These are phyloP conservation scores for Talaromyces albobiverticillius DNA, from an alignment of 2,329 filamentous ascomycete species.

Conservation along the genomic window DNA sequence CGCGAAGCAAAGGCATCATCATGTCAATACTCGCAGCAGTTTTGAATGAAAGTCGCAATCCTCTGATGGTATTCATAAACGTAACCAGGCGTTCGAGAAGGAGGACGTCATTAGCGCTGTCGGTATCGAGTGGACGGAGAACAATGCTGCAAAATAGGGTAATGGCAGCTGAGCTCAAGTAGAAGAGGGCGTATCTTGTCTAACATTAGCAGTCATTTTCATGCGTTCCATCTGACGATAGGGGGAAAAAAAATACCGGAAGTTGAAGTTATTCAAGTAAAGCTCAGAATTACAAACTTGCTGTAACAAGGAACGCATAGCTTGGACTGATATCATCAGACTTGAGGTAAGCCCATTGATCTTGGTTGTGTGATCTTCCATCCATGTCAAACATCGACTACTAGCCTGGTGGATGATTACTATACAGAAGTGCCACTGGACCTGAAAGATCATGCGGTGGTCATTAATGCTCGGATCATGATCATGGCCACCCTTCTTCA, in stretches of 20 bases:
- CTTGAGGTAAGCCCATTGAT: constrained; percentile 53
- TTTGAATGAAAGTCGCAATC: constrained; percentile 26
- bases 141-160: constrained; percentile 57
- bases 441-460: constrained; percentile 47
- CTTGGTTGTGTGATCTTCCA: constrained; percentile 29
- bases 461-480: constrained; percentile 41
- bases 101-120: constrained; percentile 46
- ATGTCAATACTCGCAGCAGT: constrained; percentile 42
- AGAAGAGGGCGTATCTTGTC: constrained; percentile 56
- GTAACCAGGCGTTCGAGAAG: constrained; percentile 44
- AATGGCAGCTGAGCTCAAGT: constrained; percentile 55
- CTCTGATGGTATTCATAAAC: constrained; percentile 41
- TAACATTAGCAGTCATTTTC: neutral
- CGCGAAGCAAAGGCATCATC: constrained; percentile 44
- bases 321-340: constrained; percentile 53
- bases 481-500: constrained; percentile 21
- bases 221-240: constrained; percentile 17
- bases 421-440: constrained; percentile 58
- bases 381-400: constrained; percentile 48
- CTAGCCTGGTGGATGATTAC: constrained; percentile 56
- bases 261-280: constrained; percentile 44
- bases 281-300: constrained; percentile 38
- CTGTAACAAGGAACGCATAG: constrained; percentile 56
- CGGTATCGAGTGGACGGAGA: constrained; percentile 44
- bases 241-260: constrained; percentile 44